Evolutionary conservation across 306 rosid species (phyloP), one percentile per base, ranked within the genome.

Genomic region (Sicyos edulis): DNA sequence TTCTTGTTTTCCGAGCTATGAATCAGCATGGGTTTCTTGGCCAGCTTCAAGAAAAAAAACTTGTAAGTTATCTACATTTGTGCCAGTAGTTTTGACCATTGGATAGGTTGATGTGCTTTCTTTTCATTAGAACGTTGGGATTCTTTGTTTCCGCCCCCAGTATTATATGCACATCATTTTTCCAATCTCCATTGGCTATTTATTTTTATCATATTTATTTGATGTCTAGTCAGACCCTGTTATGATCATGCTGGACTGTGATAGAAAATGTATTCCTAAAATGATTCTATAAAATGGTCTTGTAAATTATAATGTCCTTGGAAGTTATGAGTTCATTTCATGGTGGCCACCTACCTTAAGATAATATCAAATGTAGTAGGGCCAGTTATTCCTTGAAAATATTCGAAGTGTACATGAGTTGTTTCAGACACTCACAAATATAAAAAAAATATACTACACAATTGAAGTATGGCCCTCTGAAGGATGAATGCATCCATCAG

Each of bases 21-120:
- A 86, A 88, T 78, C 95, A 83, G 53, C 97, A 91, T 85, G 99
- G 96, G 19, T 91, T 93, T 84, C 92, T 93, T 76, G 89, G 89
- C 57, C 96, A 90, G 83, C 88, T 93, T 79, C 98, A 90, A 85
- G 99, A 93, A 61, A 91, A 89, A 84, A 91, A 91, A 86, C 91
- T 93, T 79, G 99, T 93, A 88, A 76, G 91, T 80, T 77, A 52
- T 58, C 60, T 26, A 22, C 60, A 16, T 56, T 44, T 73, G 8
- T 73, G 56, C 9, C 40, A 2, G n/a, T 13, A 4, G 26, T 32
- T 13, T 60, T 32, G n/a, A 32, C 22, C 61, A 19, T 34, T 8
- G 21, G 34, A 32, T 34, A 34, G 20, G 50, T 64, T 64, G 15
- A 10, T 64, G 26, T 64, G 52, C 53, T 40, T 63, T 19, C 51